Conservation (phyloP, 1,139 yeast species). For the Yamadazyma jaroonii region DNA sequence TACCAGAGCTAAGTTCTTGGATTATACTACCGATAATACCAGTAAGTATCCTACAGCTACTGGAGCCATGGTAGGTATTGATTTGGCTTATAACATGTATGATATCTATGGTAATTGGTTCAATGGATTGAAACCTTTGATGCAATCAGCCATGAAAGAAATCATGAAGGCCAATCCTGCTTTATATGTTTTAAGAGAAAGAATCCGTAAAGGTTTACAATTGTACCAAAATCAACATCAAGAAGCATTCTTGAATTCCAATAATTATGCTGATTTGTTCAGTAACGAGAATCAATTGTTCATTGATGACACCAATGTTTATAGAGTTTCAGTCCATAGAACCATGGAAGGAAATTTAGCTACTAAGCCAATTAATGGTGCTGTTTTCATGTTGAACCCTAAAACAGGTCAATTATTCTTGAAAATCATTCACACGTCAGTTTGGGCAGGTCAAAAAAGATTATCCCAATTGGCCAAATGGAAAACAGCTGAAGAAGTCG, state of each 20-base stretch:
- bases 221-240: slow-evolving; percentile 92
- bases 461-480: slow-evolving; percentile 92
- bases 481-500: slow-evolving; percentile 98
- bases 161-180: slow-evolving; percentile 97
- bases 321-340: slow-evolving; percentile 88
- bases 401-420: slow-evolving; percentile 84
- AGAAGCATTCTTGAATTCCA: slow-evolving; percentile 85
- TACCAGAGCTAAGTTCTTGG: slow-evolving; percentile 88
- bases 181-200: slow-evolving; percentile 82
- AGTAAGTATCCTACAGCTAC: slow-evolving; percentile 92
- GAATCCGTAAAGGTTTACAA: slow-evolving; percentile 91
- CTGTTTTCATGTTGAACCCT: slow-evolving; percentile 86
- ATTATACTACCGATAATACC: slow-evolving; percentile 84
- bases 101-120: slow-evolving; percentile 98
- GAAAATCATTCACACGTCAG: slow-evolving; percentile 89
- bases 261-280: slow-evolving; percentile 86
- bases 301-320: slow-evolving; percentile 90
- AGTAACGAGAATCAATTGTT: slow-evolving; percentile 80
- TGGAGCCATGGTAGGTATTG: slow-evolving; percentile 87
- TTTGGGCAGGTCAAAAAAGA: slow-evolving; percentile 97
- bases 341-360: slow-evolving; percentile 93
- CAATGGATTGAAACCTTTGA: slow-evolving; percentile 85
- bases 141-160: slow-evolving; percentile 90
- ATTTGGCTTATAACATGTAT: slow-evolving; percentile 92
- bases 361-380: slow-evolving; percentile 92